Conservation (phyloP, 805 yeast species). For the Wickerhamomyces silvicola region DNA sequence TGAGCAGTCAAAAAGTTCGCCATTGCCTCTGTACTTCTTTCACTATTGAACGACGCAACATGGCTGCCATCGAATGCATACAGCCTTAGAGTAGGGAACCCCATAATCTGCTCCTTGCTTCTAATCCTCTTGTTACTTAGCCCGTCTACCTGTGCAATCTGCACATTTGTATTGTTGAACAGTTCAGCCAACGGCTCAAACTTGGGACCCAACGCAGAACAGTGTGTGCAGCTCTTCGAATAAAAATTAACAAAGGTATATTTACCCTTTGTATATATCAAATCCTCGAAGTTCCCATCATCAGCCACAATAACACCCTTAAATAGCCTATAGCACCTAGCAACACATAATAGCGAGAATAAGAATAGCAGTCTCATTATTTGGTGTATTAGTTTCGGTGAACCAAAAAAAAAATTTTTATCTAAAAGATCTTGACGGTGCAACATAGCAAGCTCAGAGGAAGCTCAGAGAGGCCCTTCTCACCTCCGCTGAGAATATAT, state of each 20-base stretch:
- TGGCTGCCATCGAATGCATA: slow-evolving; percentile 36
- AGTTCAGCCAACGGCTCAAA: slow-evolving; percentile 37
- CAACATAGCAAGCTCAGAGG: too few relatives aligned
- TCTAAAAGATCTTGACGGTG: too few relatives aligned
- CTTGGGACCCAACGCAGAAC: slow-evolving; percentile 39
- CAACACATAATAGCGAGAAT: too few relatives aligned
- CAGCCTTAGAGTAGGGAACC: slow-evolving; percentile 45
- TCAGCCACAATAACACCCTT: slow-evolving; percentile 18
- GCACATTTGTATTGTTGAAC: slow-evolving; percentile 32
- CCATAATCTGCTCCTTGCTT: slow-evolving; percentile 31
- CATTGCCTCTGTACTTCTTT: slow-evolving; percentile 26
- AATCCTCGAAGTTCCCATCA: slow-evolving; percentile 15
- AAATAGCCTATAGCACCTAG: slow-evolving; percentile 9
- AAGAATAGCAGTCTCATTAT: too few relatives aligned
- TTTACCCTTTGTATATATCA: slow-evolving; percentile 13
- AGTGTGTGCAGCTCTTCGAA: slow-evolving; percentile 38
- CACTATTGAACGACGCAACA: slow-evolving; percentile 31
- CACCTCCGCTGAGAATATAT: too few relatives aligned
- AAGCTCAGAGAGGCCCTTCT: too few relatives aligned
- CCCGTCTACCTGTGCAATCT: slow-evolving; percentile 31
- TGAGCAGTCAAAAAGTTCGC: slow-evolving; percentile 25
- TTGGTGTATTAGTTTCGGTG: too few relatives aligned
- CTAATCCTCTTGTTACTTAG: slow-evolving; percentile 28
- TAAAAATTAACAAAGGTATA: slow-evolving; percentile 29
- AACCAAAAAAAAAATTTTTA: too few relatives aligned